Conservation (phyloP, 2,329 filamentous ascomycete species). For the Trichothecium sympodiale region DNA sequence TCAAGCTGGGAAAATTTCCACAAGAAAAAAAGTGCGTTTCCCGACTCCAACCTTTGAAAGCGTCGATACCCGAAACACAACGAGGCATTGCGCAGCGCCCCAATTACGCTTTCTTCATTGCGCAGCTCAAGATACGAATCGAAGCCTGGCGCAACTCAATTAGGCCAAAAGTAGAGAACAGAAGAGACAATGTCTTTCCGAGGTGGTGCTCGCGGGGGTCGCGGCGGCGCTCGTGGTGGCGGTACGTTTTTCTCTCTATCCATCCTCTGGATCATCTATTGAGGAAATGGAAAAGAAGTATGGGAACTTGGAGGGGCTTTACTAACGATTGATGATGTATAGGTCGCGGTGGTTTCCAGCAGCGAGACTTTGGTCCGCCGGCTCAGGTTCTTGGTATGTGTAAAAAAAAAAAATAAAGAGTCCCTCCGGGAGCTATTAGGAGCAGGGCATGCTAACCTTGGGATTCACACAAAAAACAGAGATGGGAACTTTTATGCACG, state of each 20-base stretch:
- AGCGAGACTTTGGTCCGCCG: slow-evolving; percentile 27
- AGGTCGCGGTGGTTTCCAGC: slow-evolving; percentile 27
- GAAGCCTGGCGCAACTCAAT: background rate
- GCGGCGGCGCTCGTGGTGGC: slow-evolving; percentile 24
- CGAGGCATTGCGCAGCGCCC: too few relatives aligned
- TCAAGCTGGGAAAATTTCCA: slow-evolving; percentile 6
- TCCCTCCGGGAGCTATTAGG: too few relatives aligned
- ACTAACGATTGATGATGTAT: slow-evolving; percentile 2
- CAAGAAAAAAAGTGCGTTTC: slow-evolving; percentile 3
- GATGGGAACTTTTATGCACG: slow-evolving; percentile 90
- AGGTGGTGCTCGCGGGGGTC: slow-evolving; percentile 23
- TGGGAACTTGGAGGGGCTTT: background rate
- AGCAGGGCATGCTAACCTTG: too few relatives aligned
- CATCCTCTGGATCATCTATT: background rate
- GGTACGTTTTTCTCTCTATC: slow-evolving; percentile 13
- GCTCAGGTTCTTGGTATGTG: slow-evolving; percentile 25
- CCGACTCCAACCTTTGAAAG: background rate
- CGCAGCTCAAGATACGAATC: background rate
- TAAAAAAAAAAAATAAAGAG: too few relatives aligned
- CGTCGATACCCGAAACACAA: too few relatives aligned
- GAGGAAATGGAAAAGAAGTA: background rate
- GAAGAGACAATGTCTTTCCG: slow-evolving; percentile 24
- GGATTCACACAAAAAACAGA: too few relatives aligned
- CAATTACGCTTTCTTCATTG: background rate
- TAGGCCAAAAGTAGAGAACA: background rate